Evolutionary conservation across 2,329 filamentous ascomycete species (phyloP).

Genomic region (Venturia pyrina): DNA sequence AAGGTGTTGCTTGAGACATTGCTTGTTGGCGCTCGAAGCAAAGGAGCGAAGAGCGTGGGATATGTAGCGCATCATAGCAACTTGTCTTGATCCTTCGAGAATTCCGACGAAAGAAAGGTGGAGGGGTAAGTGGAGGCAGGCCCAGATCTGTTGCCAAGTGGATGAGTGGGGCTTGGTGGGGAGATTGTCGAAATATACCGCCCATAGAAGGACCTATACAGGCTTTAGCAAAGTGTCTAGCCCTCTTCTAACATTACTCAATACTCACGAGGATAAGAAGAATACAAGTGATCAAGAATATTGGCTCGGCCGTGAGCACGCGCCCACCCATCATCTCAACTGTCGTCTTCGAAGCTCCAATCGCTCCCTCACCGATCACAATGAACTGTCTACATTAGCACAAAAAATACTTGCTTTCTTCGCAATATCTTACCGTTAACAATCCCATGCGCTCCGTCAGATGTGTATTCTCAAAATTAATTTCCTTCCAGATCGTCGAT

Average conservation of each 20-base stretch:
- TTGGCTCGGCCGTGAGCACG: background rate
- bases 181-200: constrained; percentile 25
- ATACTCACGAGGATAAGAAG: background rate
- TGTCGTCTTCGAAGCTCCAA: constrained; percentile 2
- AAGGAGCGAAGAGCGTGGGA: background rate
- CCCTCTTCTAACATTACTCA: no score
- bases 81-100: constrained; percentile 18
- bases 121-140: constrained; percentile 23
- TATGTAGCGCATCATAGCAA: constrained; percentile 4
- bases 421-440: constrained; percentile 41
- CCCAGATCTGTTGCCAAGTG: constrained; percentile 26
- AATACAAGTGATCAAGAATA: constrained; percentile 2
- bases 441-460: constrained; percentile 54
- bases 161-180: constrained; percentile 23
- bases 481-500: constrained; percentile 44
- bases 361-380: background rate
- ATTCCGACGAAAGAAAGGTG: constrained; percentile 22
- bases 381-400: background rate
- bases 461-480: constrained; percentile 53
- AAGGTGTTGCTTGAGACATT: constrained; percentile 3
- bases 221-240: background rate
- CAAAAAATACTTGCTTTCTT: background rate
- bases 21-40: background rate
- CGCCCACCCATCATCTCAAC: constrained; percentile 3
- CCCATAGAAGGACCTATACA: constrained; percentile 21